Evolutionary conservation across 306 rosid genomes (phyloP), one percentile per base, ranked within the genome.

Genomic region (Bauhinia variegata): DNA sequence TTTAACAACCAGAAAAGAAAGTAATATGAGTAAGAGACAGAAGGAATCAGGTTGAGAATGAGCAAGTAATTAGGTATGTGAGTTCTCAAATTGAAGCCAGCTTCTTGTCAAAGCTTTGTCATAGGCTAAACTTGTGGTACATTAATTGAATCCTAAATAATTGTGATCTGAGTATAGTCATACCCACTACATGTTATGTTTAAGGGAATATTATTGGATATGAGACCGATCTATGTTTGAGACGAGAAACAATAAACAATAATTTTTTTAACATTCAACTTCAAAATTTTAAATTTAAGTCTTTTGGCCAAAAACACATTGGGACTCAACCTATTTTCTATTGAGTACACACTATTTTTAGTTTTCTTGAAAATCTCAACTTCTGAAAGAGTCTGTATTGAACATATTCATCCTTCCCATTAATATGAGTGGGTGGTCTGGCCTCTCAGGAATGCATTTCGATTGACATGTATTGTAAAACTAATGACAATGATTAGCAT

Each of bases 21-120:
- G 19, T 54, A 68, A 37, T 41, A 42, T 48, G 59, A 36, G 78
- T 50, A 71, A 71, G 19, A 54, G 70, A 74, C 84, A 80, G 23
- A 42, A 42, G 33, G 33, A 42, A 56, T 48, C 17, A 46, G 71
- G 68, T 37, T 77, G 55, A 69, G 59, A 76, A 64, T 59, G 73
- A 73, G 72, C 12, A 60, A 63, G 30, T 56, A 39, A 52, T 58
- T 68, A 19, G 68, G 36, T 64, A 52, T 46, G 4, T 37, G 61
- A 39, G 48, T 18, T 65, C 56, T 73, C 43, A 7, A 17, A 73
- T 7, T 11, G n/a, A 62, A 57, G 76, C 55, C 49, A 55, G 63
- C 76, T 64, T 71, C 63, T 41, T 65, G 73, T 75, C 65, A 62
- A 37, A 61, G 58, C 65, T 53, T 28, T 32, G 30, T 46, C 65